Evolutionary conservation across 306 rosid genomes (phyloP).

Genomic region (Delonix regia): DNA sequence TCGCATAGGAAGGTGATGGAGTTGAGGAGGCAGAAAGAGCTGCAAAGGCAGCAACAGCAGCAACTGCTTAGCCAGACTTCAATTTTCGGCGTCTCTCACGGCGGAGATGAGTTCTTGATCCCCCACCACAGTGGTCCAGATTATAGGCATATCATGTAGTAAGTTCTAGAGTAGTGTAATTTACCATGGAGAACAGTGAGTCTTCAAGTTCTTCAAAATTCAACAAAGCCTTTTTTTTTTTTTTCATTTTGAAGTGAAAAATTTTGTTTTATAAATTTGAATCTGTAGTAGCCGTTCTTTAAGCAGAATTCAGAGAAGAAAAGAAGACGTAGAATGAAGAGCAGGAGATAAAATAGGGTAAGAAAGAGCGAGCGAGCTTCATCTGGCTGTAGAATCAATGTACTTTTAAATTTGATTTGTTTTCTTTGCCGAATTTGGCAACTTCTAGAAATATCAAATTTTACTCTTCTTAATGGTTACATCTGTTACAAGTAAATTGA

Average conservation of each 20-base stretch:
- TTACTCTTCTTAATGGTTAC: neutral
- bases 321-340: slow-evolving; percentile 41
- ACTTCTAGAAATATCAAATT: neutral
- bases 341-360: slow-evolving; percentile 14
- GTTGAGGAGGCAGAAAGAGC: slow-evolving; percentile 65
- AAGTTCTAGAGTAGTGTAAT: slow-evolving; percentile 46
- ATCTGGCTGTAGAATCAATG: slow-evolving; percentile 34
- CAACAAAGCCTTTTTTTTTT: slow-evolving; percentile 18
- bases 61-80: slow-evolving; percentile 60
- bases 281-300: slow-evolving; percentile 38
- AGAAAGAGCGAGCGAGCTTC: slow-evolving; percentile 34
- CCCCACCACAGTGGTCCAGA: slow-evolving; percentile 64
- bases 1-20: slow-evolving; percentile 78
- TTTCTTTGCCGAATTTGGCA: slow-evolving; percentile 38
- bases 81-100: slow-evolving; percentile 79
- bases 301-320: slow-evolving; percentile 18
- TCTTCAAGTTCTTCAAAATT: slow-evolving; percentile 34
- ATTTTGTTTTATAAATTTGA: slow-evolving; percentile 51
- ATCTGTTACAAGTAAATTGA: neutral
- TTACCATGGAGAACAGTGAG: slow-evolving; percentile 40
- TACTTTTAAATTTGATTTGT: slow-evolving; percentile 28
- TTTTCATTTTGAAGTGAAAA: slow-evolving; percentile 19
- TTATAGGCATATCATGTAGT: slow-evolving; percentile 69
- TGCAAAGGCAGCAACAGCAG: slow-evolving; percentile 56
- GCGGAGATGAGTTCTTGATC: slow-evolving; percentile 73